Base-by-base conservation (phyloP, 1,139 yeast species). In the Protomyces inundatus region DNA sequence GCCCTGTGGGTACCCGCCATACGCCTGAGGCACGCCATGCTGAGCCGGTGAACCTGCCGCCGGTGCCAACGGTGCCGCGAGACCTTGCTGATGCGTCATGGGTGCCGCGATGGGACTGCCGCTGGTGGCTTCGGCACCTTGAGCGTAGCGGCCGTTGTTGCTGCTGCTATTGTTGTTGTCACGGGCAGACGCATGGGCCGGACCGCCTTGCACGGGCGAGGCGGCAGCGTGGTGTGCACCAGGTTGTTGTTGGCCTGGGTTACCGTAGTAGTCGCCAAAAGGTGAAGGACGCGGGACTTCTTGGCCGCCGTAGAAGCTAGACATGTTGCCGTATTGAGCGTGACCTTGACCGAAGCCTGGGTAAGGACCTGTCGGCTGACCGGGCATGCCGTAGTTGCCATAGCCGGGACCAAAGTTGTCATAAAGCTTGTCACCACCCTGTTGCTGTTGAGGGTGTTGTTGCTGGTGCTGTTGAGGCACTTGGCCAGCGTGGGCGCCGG, bases 261-360 rank as follows among this genome's bases (percentile, higher is more conserved):
- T 23, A 10, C 48, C 48, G 34, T 58, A 58, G 37, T 52, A 58
- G 12, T 58, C 62, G 36, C 46, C 54, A 39, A 58, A 58, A 10
- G 62, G 56, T 3, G 62, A 58, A 4, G 51, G 51, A 16, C 62
- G 53, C 16, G 62, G 45, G 10, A 32, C 52, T 12, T 58, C 62
- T 33, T 52, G 45, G 12, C 54, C 56, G 6, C 62, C 62, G 54
- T 58, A 58, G 39, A 52, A 58, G 53, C 36, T 58, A 30, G 61
- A 48, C 61, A 57, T 57, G 40, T 55, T 39, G 10, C 53, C 35
- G 36, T 58, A 58, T 12, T 58, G 62, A 3, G 53, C 62, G 16
- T 51, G 62, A 12, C 50, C 36, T 14, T 58, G 62, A n/a, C 56
- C 62, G 7, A 37, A 55, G 30, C 35, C 42, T 7, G 55, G 42